Base-by-base conservation (phyloP, 805 yeast genomes). In the Cyberlindnera mrakii region DNA sequence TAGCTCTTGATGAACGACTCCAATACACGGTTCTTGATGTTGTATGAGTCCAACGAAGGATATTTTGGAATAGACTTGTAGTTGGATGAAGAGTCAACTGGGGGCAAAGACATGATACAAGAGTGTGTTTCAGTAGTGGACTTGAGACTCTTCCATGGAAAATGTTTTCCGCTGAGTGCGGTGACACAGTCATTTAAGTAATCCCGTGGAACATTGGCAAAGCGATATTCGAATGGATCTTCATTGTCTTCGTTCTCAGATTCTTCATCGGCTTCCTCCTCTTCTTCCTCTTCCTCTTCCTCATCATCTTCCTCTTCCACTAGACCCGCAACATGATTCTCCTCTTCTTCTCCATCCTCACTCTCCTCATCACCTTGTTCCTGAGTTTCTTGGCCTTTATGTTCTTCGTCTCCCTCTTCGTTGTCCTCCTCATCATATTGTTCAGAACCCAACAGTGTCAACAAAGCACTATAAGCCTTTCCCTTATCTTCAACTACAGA, bases 151-250 rank as follows among this genome's bases (percentile, higher is more conserved):
- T 27, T 51, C 61, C 61, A 49, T 11, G 47, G 48, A 52, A 59
- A 17, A 30, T 51, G 40, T 31, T 43, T 51, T n/a, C 53, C 49
- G 1, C 55, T 46, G 19, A 72, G 59, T 0, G 59, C 57, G 8
- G 48, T 41, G 17, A 63, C 67, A 17, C 74, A 56, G 10, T 62
- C 60, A 2, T 72, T 74, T 5, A 73, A 61, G 17, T 48, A 50
- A 3, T 46, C 31, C 32, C 64, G 67, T 3, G 64, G 36, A 10
- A 75, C 67, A 17, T 68, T 64, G 38, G 80, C 82, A 62, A 84
- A 90, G 60, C 90, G 98, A 11, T 64, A 56, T 47, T 85, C 85
- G 53, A 85, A 89, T 0, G 95, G 86, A 63, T 91, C 96, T 7
- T 63, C 58, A 10, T 65, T 71, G 37, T 64, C 67, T 31, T 70